A percentile compares a stretch with the other conserved stretches of the same genome.
Evolutionary conservation across 2,329 filamentous ascomycete species (phyloP).

Genomic region (Raffaelea deltoideospora): DNA sequence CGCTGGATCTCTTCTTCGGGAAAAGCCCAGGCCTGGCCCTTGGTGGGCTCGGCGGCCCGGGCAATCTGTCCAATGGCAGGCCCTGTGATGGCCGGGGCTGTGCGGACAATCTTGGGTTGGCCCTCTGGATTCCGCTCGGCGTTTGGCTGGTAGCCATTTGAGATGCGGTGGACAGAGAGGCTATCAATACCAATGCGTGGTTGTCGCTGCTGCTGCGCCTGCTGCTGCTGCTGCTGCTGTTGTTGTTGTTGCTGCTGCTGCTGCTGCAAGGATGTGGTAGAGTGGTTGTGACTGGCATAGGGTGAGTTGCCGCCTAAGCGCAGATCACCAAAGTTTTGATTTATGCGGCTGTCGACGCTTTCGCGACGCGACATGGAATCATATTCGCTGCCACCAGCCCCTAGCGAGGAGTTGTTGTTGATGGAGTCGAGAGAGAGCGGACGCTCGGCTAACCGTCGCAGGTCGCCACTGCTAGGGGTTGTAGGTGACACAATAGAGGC

Average conservation of each 20-base stretch:
- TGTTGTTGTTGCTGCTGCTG: constrained; percentile 53
- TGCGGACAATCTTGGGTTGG: constrained; percentile 38
- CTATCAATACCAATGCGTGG: constrained; percentile 36
- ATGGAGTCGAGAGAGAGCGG: constrained; percentile 25
- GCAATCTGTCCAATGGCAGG: constrained; percentile 50
- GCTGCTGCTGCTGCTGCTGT: constrained; percentile 21
- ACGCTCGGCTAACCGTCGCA: constrained; percentile 26
- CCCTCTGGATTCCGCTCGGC: constrained; percentile 41
- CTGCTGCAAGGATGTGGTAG: constrained; percentile 59
- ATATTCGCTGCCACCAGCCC: constrained; percentile 5
- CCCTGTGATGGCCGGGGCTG: constrained; percentile 63
- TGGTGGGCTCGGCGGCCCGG: constrained; percentile 62
- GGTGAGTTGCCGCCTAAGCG: constrained; percentile 54
- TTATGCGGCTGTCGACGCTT: constrained; percentile 68
- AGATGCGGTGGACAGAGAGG: constrained; percentile 42
- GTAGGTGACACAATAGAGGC: constrained; percentile 51
- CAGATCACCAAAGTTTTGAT: constrained; percentile 55
- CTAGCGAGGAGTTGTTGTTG: constrained; percentile 14
- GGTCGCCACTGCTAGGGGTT: constrained; percentile 26
- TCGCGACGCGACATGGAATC: constrained; percentile 44
- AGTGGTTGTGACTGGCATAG: constrained; percentile 64
- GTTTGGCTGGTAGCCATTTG: constrained; percentile 48
- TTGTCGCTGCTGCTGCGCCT: constrained; percentile 38
- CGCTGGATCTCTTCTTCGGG: constrained; percentile 54
- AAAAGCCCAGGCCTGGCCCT: constrained; percentile 74